These are phyloP conservation scores for Trichoderma koningii DNA, from an alignment of 2,329 filamentous ascomycete species.

Conservation along the genomic window DNA sequence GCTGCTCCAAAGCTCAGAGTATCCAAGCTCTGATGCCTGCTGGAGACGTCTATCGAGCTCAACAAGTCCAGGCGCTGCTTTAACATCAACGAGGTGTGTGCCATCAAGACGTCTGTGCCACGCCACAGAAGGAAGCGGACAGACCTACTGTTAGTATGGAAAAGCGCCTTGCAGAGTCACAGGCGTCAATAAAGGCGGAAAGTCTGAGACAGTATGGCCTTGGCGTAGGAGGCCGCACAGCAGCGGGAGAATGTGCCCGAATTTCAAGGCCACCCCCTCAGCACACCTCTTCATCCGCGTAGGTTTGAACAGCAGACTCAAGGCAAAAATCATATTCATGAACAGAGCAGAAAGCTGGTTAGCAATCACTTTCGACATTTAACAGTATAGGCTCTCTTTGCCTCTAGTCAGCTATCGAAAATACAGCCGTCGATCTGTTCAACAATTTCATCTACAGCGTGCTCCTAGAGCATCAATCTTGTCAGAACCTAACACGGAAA, in stretches of 20 bases:
- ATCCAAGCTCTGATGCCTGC: not conserved
- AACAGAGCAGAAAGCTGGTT: not conserved
- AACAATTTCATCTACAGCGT: not conserved
- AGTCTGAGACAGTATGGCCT: not conserved
- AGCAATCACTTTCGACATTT: not conserved
- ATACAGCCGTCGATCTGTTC: not conserved
- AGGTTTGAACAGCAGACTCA: no score
- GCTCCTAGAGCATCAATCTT: not conserved
- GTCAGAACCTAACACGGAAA: not conserved
- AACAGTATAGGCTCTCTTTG: not conserved
- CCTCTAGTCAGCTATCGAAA: not conserved
- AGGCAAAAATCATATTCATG: no score
- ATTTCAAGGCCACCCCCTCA: no score
- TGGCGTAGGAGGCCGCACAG: no score
- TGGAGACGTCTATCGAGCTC: constrained; percentile 1
- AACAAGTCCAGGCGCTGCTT: constrained; percentile 9
- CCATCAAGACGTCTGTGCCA: not conserved
- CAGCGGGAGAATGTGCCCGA: no score
- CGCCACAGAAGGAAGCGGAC: constrained; percentile 6
- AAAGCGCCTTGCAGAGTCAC: not conserved
- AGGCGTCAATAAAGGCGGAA: not conserved
- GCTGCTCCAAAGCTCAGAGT: no score
- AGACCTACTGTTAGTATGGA: not conserved
- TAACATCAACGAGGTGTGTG: not conserved
- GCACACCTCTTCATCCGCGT: no score